Conservation (phyloP, 2,329 filamentous ascomycete genomes). For the Fusarium duplospermum region DNA sequence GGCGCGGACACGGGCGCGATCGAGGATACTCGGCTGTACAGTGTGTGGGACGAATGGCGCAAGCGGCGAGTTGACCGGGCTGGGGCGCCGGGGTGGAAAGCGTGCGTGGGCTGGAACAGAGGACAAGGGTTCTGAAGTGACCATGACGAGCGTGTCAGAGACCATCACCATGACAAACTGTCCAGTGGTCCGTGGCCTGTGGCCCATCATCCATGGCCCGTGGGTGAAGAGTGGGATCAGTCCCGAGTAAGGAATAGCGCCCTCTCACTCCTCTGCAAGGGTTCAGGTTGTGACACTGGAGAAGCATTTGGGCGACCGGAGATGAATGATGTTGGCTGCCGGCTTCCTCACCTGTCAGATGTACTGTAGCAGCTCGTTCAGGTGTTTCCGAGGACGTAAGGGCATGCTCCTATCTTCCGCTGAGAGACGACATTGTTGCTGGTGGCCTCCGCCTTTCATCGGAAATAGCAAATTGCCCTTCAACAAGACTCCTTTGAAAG, state of each 20-base stretch:
- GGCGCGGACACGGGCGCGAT: constrained; percentile 43
- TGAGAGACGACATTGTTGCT: not conserved
- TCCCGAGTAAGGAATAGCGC: constrained; percentile 33
- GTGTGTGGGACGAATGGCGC: constrained; percentile 47
- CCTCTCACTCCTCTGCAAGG: constrained; percentile 20
- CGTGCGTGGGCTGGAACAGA: constrained; percentile 36
- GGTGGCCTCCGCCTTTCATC: not conserved
- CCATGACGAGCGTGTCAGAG: constrained; percentile 43
- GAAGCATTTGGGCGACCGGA: constrained; percentile 3
- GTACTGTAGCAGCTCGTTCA: not conserved
- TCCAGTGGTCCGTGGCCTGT: constrained; percentile 25
- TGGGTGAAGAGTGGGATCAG: constrained; percentile 40
- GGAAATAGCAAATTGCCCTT: constrained; percentile 13
- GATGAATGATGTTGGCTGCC: constrained; percentile 7
- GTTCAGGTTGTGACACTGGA: constrained; percentile 23
- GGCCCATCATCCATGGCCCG: constrained; percentile 27
- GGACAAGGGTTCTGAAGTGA: constrained; percentile 39
- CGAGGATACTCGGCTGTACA: constrained; percentile 45
- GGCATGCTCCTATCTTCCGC: not conserved
- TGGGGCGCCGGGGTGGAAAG: constrained; percentile 40
- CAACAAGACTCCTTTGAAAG: not conserved
- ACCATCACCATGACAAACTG: constrained; percentile 27
- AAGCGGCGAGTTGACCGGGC: constrained; percentile 42
- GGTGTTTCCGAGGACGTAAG: not conserved
- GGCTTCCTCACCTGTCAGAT: not conserved